Percentiles rank a stretch among this genome's conserved stretches.
Conservation (phyloP, 2,329 filamentous ascomycete genomes). For the Aspergillus sp. region DNA sequence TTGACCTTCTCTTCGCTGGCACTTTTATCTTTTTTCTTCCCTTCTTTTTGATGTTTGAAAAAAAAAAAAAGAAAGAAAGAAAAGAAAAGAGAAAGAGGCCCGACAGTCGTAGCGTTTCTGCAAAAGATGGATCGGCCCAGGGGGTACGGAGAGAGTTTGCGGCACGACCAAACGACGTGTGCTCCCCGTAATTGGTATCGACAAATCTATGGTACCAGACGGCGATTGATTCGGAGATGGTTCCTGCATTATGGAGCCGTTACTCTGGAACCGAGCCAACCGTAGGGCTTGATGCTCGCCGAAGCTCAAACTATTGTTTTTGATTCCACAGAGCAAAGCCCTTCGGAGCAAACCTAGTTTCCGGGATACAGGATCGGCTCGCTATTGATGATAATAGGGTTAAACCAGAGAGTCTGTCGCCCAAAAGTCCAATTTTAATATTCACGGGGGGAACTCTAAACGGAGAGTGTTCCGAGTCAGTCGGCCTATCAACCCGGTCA, state of each 20-base stretch:
- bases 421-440: no score
- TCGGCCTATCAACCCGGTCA: no score
- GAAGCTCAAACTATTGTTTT: not conserved
- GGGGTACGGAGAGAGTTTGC: not conserved
- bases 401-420: not conserved
- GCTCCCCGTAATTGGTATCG: not conserved
- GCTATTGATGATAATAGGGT: not conserved
- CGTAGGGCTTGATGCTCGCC: not conserved
- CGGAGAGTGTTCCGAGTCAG: no score
- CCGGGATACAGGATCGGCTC: not conserved
- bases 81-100: no score
- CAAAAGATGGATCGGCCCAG: not conserved
- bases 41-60: no score
- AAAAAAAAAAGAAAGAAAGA: no score
- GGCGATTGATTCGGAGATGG: not conserved
- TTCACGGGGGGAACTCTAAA: not conserved
- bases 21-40: no score
- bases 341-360: not conserved
- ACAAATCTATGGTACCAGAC: not conserved
- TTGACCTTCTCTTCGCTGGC: no score
- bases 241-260: not conserved
- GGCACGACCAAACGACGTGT: not conserved
- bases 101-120: no score
- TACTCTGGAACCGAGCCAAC: not conserved
- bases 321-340: not conserved